phyloP scores from a whole-genome alignment of 2,329 filamentous ascomycete species.

The Samsoniella hepiali region DNA sequence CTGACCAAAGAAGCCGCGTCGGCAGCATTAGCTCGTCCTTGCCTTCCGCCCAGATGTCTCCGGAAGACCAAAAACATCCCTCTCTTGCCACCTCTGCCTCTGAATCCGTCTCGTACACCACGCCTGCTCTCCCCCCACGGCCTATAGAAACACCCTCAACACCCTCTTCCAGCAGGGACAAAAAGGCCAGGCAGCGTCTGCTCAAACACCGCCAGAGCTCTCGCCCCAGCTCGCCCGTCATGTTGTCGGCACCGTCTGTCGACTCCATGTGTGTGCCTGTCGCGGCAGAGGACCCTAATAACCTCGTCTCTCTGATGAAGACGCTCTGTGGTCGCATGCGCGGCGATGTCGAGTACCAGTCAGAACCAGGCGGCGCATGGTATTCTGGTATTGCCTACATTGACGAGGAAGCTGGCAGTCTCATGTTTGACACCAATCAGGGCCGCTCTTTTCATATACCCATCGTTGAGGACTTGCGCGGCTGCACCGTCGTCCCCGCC shows the following conservation, averaged over 20 bases:
- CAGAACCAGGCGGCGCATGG: constrained; percentile 61
- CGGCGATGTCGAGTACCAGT: constrained; percentile 71
- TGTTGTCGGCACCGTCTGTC: constrained; percentile 53
- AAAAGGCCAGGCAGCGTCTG: constrained; percentile 52
- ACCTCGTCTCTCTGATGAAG: constrained; percentile 73
- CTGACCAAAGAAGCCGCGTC: constrained; percentile 60
- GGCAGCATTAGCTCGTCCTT: constrained; percentile 65
- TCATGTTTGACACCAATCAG: constrained; percentile 72
- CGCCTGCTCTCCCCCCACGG: constrained; percentile 31
- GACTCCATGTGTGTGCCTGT: constrained; percentile 59
- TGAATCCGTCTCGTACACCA: constrained; percentile 44
- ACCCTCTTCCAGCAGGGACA: constrained; percentile 28
- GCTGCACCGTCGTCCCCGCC: constrained; percentile 65
- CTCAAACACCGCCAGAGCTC: constrained; percentile 51
- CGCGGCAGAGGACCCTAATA: constrained; percentile 65
- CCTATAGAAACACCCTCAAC: constrained; percentile 32
- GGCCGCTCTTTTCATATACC: constrained; percentile 62
- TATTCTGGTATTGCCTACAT: constrained; percentile 71
- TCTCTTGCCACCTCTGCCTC: constrained; percentile 34
- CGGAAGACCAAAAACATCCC: constrained; percentile 44
- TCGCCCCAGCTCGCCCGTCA: constrained; percentile 56
- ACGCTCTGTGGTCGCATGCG: constrained; percentile 75
- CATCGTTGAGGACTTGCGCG: constrained; percentile 70
- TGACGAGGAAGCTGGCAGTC: constrained; percentile 68
- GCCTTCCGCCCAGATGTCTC: constrained; percentile 47